Conservation (phyloP, 345 rosid genomes). For the Citrus cavaleriei region DNA sequence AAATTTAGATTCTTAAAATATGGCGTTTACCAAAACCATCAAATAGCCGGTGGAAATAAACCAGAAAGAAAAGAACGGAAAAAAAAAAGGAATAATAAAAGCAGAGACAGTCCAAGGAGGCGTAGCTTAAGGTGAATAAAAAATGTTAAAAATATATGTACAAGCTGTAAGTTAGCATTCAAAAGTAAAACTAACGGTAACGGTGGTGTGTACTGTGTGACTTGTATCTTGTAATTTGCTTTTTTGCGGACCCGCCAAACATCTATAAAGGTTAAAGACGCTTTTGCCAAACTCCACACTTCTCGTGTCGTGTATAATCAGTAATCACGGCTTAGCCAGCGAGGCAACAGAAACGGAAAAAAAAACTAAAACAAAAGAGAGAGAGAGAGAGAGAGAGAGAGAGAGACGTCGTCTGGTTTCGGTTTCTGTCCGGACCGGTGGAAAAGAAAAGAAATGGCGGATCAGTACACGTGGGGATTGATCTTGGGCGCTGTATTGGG, state of each 20-base stretch:
- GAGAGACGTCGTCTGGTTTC: not conserved
- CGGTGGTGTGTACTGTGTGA: not conserved
- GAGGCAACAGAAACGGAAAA: not conserved
- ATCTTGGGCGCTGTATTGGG: slow-evolving; percentile 29
- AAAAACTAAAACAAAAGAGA: not conserved
- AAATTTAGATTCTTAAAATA: too few species aligned
- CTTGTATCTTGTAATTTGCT: not conserved
- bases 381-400: not conserved
- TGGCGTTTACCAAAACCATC: too few species aligned
- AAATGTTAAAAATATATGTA: too few species aligned
- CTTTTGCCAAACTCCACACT: not conserved
- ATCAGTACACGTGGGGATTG: slow-evolving; percentile 38
- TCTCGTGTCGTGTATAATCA: not conserved
- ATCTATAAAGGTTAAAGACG: not conserved
- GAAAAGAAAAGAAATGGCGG: slow-evolving; percentile 22
- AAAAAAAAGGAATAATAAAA: too few species aligned
- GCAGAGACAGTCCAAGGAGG: too few species aligned
- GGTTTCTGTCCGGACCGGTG: not conserved
- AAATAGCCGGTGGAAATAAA: not conserved
- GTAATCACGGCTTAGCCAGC: not conserved
- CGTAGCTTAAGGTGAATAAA: not conserved
- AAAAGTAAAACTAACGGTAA: too few species aligned
- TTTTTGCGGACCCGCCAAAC: not conserved
- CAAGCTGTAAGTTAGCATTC: not conserved
- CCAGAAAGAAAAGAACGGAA: not conserved